These are phyloP conservation scores for Coemansia sp. DNA, from an alignment of 371 early-diverging fungal genomes.

Conservation along the genomic window DNA sequence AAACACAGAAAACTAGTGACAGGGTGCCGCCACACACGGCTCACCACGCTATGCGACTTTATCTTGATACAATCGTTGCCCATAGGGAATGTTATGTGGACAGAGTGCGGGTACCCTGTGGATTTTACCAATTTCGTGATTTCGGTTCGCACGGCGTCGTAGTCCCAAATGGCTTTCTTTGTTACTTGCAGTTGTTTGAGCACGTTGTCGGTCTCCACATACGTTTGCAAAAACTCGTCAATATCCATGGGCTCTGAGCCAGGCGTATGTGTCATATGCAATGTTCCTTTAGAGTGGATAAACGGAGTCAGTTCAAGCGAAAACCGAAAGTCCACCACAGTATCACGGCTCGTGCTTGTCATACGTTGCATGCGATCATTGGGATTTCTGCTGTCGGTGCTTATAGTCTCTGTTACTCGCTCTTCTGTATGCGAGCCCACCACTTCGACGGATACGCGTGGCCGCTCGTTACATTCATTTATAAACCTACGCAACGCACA, in stretches of 20 bases:
- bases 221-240: slow-evolving; percentile 19
- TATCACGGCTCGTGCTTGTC: slow-evolving; percentile 14
- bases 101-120: slow-evolving; percentile 41
- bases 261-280: slow-evolving; percentile 26
- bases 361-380: not conserved
- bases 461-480: slow-evolving; percentile 38
- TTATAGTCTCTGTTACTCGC: slow-evolving; percentile 1
- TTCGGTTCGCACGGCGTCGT: slow-evolving; percentile 30
- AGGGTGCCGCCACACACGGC: slow-evolving; percentile 39
- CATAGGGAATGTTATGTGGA: slow-evolving; percentile 36
- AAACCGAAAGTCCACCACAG: slow-evolving; percentile 42
- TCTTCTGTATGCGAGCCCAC: slow-evolving; percentile 32
- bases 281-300: slow-evolving; percentile 37
- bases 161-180: slow-evolving; percentile 50
- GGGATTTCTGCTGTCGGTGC: not conserved
- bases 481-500: slow-evolving; percentile 35
- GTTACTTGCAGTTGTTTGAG: slow-evolving; percentile 39
- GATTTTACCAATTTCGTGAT: slow-evolving; percentile 11
- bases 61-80: slow-evolving; percentile 30
- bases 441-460: slow-evolving; percentile 37
- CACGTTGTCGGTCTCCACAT: slow-evolving; percentile 28
- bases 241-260: slow-evolving; percentile 36
- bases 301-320: slow-evolving; percentile 39
- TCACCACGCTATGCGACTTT: slow-evolving; percentile 17
- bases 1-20: slow-evolving; percentile 33